Base-by-base conservation (phyloP, 75 land plant genomes). In the Isoetes taiwanensis region DNA sequence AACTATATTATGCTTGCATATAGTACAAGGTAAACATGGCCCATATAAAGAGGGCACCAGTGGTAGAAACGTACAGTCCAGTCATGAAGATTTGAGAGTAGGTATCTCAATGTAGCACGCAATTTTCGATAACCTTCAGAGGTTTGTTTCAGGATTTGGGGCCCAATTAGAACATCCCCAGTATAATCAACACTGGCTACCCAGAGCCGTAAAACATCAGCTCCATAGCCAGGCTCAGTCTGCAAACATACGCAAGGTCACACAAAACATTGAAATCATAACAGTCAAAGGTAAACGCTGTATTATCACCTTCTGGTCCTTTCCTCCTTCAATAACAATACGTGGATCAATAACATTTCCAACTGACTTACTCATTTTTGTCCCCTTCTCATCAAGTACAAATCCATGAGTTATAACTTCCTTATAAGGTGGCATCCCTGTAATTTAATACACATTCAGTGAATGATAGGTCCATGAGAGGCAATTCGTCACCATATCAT, bases 171-270 rank as follows among this genome's bases (percentile, higher is more conserved):
- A 12, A 85, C 90, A 76, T 94, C 99, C 40, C 82, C 81, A 34
- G 96, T 82, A 52, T 94, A 94, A 61, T 94, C 99, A 3, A 94
- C 99, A 70, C 99, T 94, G 19, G 99, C 76, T 5, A 94, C 99
- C 99, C 99, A 94, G 29, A 94, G 90, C 12, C 99, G 75, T 29
- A 94, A 69, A 3, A 84, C 86, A 79, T 94, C 99, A 37, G 99
- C 99, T 57, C 99, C 99, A 78, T 82, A 94, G 40, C 78, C 96
- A 31, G 93, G 98, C 24, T 67, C 66, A 43, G 79, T 80, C 95
- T 86, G 63, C 31, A 57, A 59, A 28, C 30, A 32, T 28, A 59
- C 25, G 38, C 17, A 35, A 6, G 46, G 10, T 24, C 60, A 62
- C 52, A 17, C 38, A 24, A 37, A 37, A 37, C 39, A 37, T 14